Conservation (phyloP, 2,329 filamentous ascomycete species). For the Pseudonectria buxi region DNA sequence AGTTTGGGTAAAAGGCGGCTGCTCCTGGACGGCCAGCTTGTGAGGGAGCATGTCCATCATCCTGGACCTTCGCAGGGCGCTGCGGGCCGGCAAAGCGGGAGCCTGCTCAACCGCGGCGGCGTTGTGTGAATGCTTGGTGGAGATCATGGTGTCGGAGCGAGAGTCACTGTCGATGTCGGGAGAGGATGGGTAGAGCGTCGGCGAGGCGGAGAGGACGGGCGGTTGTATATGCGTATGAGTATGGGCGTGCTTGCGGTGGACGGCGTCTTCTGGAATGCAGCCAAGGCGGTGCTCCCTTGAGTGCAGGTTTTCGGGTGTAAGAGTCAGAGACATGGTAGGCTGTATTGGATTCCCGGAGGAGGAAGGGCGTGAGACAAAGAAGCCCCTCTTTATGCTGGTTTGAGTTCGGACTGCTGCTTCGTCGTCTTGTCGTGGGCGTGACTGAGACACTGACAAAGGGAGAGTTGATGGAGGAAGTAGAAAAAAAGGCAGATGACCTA, state of each 20-base stretch:
- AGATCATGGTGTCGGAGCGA: conserved; percentile 22
- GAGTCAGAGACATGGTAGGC: background rate
- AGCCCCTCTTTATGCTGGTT: too few relatives aligned
- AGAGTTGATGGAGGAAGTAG: too few relatives aligned
- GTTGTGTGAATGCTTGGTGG: conserved; percentile 17
- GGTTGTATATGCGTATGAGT: conserved; percentile 5
- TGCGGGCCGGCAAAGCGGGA: conserved; percentile 45
- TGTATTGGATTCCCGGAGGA: conserved; percentile 16
- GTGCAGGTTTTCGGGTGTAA: background rate
- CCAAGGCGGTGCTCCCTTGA: background rate
- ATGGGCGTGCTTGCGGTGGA: background rate
- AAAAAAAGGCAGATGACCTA: too few relatives aligned
- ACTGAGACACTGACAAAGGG: too few relatives aligned
- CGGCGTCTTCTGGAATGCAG: background rate
- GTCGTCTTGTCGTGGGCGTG: too few relatives aligned
- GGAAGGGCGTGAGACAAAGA: conserved; percentile 5
- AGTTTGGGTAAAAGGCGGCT: conserved; percentile 30
- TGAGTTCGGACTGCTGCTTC: too few relatives aligned
- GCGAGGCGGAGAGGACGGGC: conserved; percentile 21
- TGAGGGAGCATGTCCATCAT: conserved; percentile 27
- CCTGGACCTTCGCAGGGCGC: conserved; percentile 41
- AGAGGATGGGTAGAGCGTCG: conserved; percentile 20
- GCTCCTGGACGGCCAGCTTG: conserved; percentile 25
- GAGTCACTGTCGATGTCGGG: conserved; percentile 10
- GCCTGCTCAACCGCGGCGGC: conserved; percentile 16